Percentiles rank a stretch among this genome's conserved stretches.
phyloP scores from a whole-genome alignment of 2,329 filamentous ascomycete genomes.

The Ascochyta koolunga region DNA sequence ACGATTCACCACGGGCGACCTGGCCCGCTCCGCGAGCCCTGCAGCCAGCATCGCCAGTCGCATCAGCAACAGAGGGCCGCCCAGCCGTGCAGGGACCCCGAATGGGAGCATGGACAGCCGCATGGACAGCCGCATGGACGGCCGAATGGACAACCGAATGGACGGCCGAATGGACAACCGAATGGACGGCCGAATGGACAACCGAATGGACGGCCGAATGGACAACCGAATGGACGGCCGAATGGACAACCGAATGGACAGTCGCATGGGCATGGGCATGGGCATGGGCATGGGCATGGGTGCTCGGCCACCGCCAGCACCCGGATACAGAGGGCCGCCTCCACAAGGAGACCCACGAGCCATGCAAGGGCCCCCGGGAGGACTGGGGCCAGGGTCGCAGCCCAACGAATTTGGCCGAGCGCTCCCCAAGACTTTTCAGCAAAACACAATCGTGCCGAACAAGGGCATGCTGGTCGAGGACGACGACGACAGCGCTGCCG shows the following conservation, averaged over 20 bases:
- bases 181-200: too few species aligned
- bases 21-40: conserved; percentile 70
- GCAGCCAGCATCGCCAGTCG: conserved; percentile 62
- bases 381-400: conserved; percentile 31
- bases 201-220: too few species aligned
- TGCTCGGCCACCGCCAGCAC: conserved; percentile 45
- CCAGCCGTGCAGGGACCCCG: conserved; percentile 62
- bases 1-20: conserved; percentile 72
- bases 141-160: too few species aligned
- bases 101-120: conserved; percentile 61
- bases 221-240: too few species aligned
- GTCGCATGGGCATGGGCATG: conserved; percentile 62
- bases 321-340: conserved; percentile 38
- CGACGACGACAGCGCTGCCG: conserved; percentile 64
- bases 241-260: too few species aligned
- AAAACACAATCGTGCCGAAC: conserved; percentile 95
- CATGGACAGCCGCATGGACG: conserved; percentile 56
- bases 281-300: conserved; percentile 52
- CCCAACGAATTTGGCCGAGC: conserved; percentile 73
- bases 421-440: conserved; percentile 87
- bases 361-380: conserved; percentile 48
- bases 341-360: conserved; percentile 56
- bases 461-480: conserved; percentile 98
- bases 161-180: too few species aligned
- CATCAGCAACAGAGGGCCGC: conserved; percentile 61